Conservation (phyloP, 108 stramenopile species). For the Cylindrotheca fusiformis region DNA sequence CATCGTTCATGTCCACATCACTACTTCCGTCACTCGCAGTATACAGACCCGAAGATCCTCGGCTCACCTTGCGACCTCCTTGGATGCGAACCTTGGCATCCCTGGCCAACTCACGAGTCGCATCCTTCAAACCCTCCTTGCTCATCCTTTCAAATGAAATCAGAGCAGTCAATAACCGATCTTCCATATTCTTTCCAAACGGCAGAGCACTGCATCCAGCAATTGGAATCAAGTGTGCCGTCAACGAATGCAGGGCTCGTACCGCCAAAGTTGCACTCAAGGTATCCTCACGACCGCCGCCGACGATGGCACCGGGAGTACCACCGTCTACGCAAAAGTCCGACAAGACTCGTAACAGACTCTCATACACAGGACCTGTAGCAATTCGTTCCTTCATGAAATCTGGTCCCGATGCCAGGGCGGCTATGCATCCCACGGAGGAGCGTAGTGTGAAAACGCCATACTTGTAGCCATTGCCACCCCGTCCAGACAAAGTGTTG, state of each 20-base stretch:
- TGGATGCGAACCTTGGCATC: slow-evolving; percentile 77
- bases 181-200: slow-evolving; percentile 79
- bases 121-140: slow-evolving; percentile 56
- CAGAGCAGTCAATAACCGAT: slow-evolving; percentile 69
- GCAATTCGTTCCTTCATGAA: slow-evolving; percentile 92
- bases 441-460: slow-evolving; percentile 88
- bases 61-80: slow-evolving; percentile 43
- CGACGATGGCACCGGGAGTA: slow-evolving; percentile 86
- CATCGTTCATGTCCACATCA: slow-evolving; percentile 53
- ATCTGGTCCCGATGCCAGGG: slow-evolving; percentile 86
- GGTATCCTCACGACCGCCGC: slow-evolving; percentile 82
- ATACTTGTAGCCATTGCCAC: slow-evolving; percentile 91
- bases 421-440: slow-evolving; percentile 86
- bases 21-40: slow-evolving; percentile 19
- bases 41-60: slow-evolving; percentile 5
- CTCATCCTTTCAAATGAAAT: slow-evolving; percentile 57
- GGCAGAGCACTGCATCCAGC: slow-evolving; percentile 73
- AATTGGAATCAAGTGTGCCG: slow-evolving; percentile 80
- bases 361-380: slow-evolving; percentile 82
- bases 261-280: slow-evolving; percentile 85
- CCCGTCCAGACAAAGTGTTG: slow-evolving; percentile 85
- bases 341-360: slow-evolving; percentile 76
- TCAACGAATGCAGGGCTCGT: slow-evolving; percentile 67
- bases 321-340: slow-evolving; percentile 92
- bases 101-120: slow-evolving; percentile 60